A percentile compares a stretch with the other conserved stretches of the same genome.
Conservation (phyloP, 106 monocot genomes). For the Narthecium ossifragum region DNA sequence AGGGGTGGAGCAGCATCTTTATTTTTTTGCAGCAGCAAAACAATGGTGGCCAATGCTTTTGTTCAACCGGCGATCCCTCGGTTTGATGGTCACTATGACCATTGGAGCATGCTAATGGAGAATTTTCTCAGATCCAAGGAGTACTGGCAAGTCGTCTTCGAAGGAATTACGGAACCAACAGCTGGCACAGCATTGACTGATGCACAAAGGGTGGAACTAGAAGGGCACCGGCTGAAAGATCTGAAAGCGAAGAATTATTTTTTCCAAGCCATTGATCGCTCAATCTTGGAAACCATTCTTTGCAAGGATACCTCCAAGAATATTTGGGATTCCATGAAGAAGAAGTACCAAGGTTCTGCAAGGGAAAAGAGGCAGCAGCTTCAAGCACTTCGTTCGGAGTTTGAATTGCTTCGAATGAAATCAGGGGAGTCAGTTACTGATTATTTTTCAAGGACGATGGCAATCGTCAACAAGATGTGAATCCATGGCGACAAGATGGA, state of each 20-base stretch:
- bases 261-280: slow-evolving; percentile 1
- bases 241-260: slow-evolving; percentile 11
- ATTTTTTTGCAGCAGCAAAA: no score
- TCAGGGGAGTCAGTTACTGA: slow-evolving; percentile 1
- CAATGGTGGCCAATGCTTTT: neutral
- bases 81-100: slow-evolving; percentile 11
- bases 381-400: slow-evolving; percentile 11
- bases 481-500: slow-evolving; percentile 13
- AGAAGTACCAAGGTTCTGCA: slow-evolving; percentile 20
- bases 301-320: slow-evolving; percentile 22
- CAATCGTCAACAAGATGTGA: slow-evolving; percentile 6
- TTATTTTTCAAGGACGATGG: slow-evolving; percentile 14
- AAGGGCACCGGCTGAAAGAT: slow-evolving; percentile 10
- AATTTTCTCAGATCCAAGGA: slow-evolving; percentile 17
- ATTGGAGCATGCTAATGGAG: slow-evolving; percentile 14
- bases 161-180: neutral
- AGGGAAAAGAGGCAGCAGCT: slow-evolving; percentile 14
- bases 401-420: slow-evolving; percentile 11
- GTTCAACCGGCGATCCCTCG: slow-evolving; percentile 5
- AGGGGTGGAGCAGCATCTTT: no score
- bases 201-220: neutral
- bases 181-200: neutral
- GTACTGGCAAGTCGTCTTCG: slow-evolving; percentile 2
- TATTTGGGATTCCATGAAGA: slow-evolving; percentile 32
- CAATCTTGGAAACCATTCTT: slow-evolving; percentile 16